phyloP scores from a whole-genome alignment of 345 rosid species.

The Salix exigua region DNA sequence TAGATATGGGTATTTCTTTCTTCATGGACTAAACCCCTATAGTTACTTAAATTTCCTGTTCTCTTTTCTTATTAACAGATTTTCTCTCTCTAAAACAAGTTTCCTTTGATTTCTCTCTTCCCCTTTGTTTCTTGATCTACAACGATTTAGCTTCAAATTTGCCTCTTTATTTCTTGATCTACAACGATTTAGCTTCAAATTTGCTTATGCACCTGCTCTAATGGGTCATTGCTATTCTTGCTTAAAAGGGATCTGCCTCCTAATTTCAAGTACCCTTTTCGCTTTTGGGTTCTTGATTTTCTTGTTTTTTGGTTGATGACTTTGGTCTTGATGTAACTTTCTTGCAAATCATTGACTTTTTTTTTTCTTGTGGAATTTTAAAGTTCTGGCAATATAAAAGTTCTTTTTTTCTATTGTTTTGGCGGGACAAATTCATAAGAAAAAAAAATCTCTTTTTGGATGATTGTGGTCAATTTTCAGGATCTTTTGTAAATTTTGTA shows the following conservation, averaged over 20 bases:
- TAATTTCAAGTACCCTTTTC: constrained; percentile 17
- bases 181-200: no score
- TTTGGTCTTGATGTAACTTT: background rate
- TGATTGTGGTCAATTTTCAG: background rate
- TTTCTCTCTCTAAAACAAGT: constrained; percentile 1
- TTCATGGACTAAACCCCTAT: background rate
- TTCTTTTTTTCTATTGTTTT: background rate
- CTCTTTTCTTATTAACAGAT: background rate
- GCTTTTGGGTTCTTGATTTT: background rate
- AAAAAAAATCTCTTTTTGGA: background rate
- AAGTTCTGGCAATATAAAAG: background rate
- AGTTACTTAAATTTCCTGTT: no score
- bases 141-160: constrained; percentile 15
- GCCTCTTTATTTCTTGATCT: background rate
- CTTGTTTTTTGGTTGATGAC: background rate
- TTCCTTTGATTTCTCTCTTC: constrained; percentile 9
- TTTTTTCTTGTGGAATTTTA: background rate
- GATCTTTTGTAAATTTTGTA: constrained; percentile 4
- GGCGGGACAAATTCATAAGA: constrained; percentile 14
- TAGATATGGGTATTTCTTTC: background rate
- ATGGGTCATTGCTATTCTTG: constrained; percentile 26
- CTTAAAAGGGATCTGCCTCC: constrained; percentile 17
- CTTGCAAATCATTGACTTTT: background rate
- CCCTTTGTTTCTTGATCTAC: constrained; percentile 40
- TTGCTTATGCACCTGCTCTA: background rate